Conservation (phyloP, 371 early-diverging fungal species). For the Thermomucor indicae-seudaticae region DNA sequence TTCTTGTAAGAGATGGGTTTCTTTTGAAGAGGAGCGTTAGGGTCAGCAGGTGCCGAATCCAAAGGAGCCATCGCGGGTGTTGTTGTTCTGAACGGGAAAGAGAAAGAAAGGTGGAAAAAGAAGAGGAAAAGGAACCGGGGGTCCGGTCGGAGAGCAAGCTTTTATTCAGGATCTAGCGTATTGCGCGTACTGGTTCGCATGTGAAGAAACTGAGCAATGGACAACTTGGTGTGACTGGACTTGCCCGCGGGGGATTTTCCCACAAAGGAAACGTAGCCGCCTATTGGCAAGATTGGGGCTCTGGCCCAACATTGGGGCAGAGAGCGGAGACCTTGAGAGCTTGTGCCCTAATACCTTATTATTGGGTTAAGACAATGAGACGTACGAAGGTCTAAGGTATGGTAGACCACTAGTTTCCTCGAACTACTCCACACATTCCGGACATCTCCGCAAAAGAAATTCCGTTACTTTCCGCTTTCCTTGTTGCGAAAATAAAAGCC, state of each 20-base stretch:
- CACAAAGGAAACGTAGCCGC: slow-evolving; percentile 3
- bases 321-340: no score
- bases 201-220: background rate
- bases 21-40: slow-evolving; percentile 46
- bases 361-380: no score
- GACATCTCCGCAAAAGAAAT: no score
- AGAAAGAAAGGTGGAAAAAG: background rate
- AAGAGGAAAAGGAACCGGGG: background rate
- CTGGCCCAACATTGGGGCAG: no score
- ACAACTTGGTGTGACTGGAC: background rate
- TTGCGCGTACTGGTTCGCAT: background rate
- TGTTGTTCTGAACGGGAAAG: background rate
- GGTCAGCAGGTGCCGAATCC: slow-evolving; percentile 20
- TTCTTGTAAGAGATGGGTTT: slow-evolving; percentile 58
- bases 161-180: no score
- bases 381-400: no score
- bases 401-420: no score
- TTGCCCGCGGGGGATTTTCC: slow-evolving; percentile 7
- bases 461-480: no score
- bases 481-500: no score
- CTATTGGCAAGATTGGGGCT: background rate
- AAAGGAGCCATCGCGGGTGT: slow-evolving; percentile 15
- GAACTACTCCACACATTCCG: no score
- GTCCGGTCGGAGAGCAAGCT: no score
- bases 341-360: no score